Conservation (phyloP, 1,139 yeast species). For the Fermentozyma sake region DNA sequence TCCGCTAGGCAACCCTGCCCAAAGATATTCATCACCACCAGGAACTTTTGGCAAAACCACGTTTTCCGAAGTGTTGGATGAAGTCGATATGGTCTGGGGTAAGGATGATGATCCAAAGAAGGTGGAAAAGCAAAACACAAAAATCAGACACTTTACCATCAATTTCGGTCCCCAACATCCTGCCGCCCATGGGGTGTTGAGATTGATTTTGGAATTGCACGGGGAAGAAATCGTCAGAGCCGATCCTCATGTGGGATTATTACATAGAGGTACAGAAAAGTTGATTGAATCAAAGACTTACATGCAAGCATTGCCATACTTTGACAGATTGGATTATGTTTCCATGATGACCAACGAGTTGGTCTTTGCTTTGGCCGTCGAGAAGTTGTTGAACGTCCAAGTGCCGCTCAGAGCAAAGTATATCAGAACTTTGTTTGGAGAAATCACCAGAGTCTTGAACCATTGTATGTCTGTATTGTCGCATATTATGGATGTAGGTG, state of each 20-base stretch:
- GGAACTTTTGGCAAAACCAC: slow-evolving; percentile 38
- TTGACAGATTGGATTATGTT: slow-evolving; percentile 84
- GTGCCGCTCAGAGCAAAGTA: slow-evolving; percentile 83
- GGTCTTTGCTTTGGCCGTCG: slow-evolving; percentile 80
- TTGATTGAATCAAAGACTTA: slow-evolving; percentile 81
- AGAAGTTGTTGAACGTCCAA: slow-evolving; percentile 78
- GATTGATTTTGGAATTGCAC: slow-evolving; percentile 78
- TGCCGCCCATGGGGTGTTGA: slow-evolving; percentile 90
- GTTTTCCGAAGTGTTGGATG: slow-evolving; percentile 44
- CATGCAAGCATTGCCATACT: slow-evolving; percentile 84
- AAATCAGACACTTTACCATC: slow-evolving; percentile 82
- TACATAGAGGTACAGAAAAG: slow-evolving; percentile 88
- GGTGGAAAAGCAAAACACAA: slow-evolving; percentile 45
- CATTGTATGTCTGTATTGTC: slow-evolving; percentile 85
- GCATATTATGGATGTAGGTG: slow-evolving; percentile 95
- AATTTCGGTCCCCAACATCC: slow-evolving; percentile 95
- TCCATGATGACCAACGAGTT: slow-evolving; percentile 93
- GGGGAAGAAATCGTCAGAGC: slow-evolving; percentile 87
- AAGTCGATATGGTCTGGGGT: slow-evolving; percentile 46
- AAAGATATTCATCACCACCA: slow-evolving; percentile 30
- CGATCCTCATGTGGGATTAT: slow-evolving; percentile 84
- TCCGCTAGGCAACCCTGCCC: slow-evolving; percentile 36
- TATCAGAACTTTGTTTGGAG: slow-evolving; percentile 83
- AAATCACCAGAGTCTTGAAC: slow-evolving; percentile 78
- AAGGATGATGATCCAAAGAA: slow-evolving; percentile 42